Conservation (phyloP, 306 rosid species). For the Citrullus mucosospermus region DNA sequence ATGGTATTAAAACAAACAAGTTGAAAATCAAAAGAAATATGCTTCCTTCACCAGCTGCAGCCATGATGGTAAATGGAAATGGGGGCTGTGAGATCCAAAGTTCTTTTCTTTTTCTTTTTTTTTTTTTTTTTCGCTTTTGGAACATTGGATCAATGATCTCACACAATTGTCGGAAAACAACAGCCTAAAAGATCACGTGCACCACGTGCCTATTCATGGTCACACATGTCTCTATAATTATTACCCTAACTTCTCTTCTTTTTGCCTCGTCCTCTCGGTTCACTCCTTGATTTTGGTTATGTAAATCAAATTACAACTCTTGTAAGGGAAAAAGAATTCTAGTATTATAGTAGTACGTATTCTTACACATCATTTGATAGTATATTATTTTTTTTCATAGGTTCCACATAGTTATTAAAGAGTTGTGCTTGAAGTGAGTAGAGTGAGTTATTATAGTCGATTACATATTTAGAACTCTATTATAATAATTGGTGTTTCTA, state of each 20-base stretch:
- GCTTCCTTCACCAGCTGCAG: background rate
- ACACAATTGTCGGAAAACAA: background rate
- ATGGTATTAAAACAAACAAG: background rate
- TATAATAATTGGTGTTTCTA: too few relatives aligned
- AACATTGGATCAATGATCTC: background rate
- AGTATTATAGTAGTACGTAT: too few relatives aligned
- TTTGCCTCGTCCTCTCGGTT: background rate
- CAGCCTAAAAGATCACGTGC: background rate
- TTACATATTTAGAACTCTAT: too few relatives aligned
- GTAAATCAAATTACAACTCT: too few relatives aligned
- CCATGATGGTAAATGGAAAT: background rate
- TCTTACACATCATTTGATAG: too few relatives aligned
- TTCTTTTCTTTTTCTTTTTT: background rate
- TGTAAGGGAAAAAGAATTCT: too few relatives aligned
- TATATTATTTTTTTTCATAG: too few relatives aligned
- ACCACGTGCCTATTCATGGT: background rate
- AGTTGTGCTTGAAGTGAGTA: too few relatives aligned
- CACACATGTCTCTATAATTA: background rate
- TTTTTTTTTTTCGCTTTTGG: background rate
- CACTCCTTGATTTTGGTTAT: background rate
- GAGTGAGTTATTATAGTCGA: too few relatives aligned
- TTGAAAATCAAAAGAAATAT: background rate
- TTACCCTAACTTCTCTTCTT: background rate
- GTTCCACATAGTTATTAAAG: too few relatives aligned
- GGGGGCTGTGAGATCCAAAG: constrained; percentile 1